phyloP scores from a whole-genome alignment of 2,329 filamentous ascomycete species.

The Rutstroemia sp. region DNA sequence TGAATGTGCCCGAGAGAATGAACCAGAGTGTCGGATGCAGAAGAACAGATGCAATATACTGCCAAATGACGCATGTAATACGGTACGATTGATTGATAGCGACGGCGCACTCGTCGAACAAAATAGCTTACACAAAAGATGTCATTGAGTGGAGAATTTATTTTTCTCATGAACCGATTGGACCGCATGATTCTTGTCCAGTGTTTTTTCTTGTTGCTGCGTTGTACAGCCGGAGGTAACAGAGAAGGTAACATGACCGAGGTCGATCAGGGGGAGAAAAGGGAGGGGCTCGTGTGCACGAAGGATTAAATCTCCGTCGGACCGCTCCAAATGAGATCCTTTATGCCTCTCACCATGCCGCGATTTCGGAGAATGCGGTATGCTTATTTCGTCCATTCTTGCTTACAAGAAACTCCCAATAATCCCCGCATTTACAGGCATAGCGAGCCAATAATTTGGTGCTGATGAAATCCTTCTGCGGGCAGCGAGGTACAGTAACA shows the following conservation, averaged over 20 bases:
- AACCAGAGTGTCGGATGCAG: constrained; percentile 20
- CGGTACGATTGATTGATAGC: no score
- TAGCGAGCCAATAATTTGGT: background rate
- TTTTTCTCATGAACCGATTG: background rate
- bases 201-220: background rate
- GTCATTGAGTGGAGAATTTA: no score
- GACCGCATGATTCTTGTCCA: background rate
- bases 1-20: background rate
- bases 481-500: background rate
- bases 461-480: background rate
- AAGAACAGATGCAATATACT: no score
- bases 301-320: constrained; percentile 20
- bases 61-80: no score
- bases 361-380: background rate
- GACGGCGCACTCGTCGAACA: no score
- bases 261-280: constrained; percentile 6
- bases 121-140: no score
- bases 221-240: background rate
- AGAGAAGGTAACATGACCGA: constrained; percentile 2
- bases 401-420: background rate
- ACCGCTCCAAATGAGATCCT: constrained; percentile 19
- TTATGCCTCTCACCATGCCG: constrained; percentile 14
- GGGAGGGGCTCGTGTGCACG: constrained; percentile 16
- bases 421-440: constrained; percentile 1
- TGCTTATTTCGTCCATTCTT: background rate